Conservation (phyloP, 2,329 filamentous ascomycete genomes). For the Colletotrichum sp. region DNA sequence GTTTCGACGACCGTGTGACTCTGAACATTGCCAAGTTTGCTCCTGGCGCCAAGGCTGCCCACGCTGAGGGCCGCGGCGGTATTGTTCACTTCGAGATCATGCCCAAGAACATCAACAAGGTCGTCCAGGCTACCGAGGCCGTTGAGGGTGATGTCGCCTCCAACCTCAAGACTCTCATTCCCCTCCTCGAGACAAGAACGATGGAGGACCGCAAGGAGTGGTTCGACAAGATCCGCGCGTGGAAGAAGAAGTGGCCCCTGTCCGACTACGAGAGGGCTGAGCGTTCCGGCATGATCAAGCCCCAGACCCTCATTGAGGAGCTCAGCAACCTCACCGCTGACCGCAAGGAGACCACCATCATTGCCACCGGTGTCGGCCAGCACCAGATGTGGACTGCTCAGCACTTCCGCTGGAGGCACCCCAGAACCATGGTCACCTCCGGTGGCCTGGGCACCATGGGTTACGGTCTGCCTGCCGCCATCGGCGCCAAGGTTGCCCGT, state of each 20-base stretch:
- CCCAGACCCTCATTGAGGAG: slow-evolving; percentile 89
- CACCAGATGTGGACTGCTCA: slow-evolving; percentile 99
- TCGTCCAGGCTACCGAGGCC: slow-evolving; percentile 93
- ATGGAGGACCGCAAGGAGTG: slow-evolving; percentile 77
- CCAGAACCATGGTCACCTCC: slow-evolving; percentile 93
- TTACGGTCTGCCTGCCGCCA: slow-evolving; percentile 90
- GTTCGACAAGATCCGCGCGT: slow-evolving; percentile 87
- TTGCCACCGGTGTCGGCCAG: slow-evolving; percentile 93
- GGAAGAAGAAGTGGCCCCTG: slow-evolving; percentile 92
- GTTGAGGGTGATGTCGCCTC: slow-evolving; percentile 89
- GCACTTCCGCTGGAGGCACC: slow-evolving; percentile 93
- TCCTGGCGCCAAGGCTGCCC: slow-evolving; percentile 84
- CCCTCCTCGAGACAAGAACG: slow-evolving; percentile 67
- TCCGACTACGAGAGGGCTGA: slow-evolving; percentile 80
- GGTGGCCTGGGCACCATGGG: slow-evolving; percentile 93
- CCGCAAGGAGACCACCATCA: slow-evolving; percentile 84
- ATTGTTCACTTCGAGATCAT: slow-evolving; percentile 98
- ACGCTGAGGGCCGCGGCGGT: slow-evolving; percentile 83
- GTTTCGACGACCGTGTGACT: slow-evolving; percentile 97
- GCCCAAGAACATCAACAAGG: slow-evolving; percentile 99
- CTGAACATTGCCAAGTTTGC: slow-evolving; percentile 84
- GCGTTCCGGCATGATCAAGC: slow-evolving; percentile 84
- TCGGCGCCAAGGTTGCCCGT: slow-evolving; percentile 86
- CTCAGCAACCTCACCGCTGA: slow-evolving; percentile 83
- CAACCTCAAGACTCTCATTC: slow-evolving; percentile 79